Conservation (phyloP, 1,139 yeast species). For the Yamadazyma diddensiae region DNA sequence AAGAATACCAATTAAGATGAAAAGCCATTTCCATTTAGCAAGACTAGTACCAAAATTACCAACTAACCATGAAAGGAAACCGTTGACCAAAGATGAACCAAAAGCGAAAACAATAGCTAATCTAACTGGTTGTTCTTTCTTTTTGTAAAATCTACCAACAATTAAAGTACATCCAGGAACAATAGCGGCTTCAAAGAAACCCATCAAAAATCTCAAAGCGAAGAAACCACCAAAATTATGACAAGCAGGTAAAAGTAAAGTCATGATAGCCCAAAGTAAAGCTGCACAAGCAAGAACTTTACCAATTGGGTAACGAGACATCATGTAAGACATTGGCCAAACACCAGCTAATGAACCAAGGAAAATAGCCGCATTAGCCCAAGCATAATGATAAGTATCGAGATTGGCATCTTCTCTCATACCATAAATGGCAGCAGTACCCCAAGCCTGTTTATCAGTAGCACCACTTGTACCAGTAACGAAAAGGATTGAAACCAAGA, state of each 20-base stretch:
- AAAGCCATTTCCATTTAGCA: slow-evolving; percentile 32
- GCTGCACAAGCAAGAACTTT: slow-evolving; percentile 27
- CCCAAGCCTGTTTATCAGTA: slow-evolving; percentile 41
- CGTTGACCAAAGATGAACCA: slow-evolving; percentile 29
- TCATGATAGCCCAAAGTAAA: slow-evolving; percentile 24
- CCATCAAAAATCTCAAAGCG: slow-evolving; percentile 34
- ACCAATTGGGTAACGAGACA: slow-evolving; percentile 26
- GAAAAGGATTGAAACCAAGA: slow-evolving; percentile 31
- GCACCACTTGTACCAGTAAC: slow-evolving; percentile 37
- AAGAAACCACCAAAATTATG: slow-evolving; percentile 28
- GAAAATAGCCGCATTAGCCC: slow-evolving; percentile 46
- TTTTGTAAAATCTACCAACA: slow-evolving; percentile 27
- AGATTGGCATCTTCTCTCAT: slow-evolving; percentile 31
- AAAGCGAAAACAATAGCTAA: slow-evolving; percentile 25
- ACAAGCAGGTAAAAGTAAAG: slow-evolving; percentile 25
- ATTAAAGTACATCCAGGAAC: slow-evolving; percentile 38
- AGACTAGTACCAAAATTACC: slow-evolving; percentile 24
- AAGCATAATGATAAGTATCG: slow-evolving; percentile 40
- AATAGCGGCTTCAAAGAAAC: slow-evolving; percentile 33
- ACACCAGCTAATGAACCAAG: slow-evolving; percentile 46
- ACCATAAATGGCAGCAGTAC: slow-evolving; percentile 46
- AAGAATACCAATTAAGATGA: slow-evolving; percentile 26
- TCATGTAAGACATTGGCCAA: slow-evolving; percentile 33
- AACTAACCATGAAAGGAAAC: slow-evolving; percentile 28
- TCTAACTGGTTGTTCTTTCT: slow-evolving; percentile 26